Base-by-base conservation (phyloP, 1,284 basidiomycete genomes). In the Sanghuangporus weigelae region DNA sequence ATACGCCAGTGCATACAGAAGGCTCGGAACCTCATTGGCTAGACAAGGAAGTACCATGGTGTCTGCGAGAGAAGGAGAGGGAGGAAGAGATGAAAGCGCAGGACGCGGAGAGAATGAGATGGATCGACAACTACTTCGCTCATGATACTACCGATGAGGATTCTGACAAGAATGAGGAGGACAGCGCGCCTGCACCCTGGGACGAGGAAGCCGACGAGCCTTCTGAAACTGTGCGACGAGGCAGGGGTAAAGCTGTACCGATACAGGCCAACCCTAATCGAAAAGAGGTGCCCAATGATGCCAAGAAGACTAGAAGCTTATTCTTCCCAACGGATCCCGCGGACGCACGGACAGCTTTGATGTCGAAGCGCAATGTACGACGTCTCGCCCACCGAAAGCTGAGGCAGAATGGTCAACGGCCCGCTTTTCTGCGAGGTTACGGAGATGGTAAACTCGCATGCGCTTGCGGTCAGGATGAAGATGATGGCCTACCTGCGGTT, bases 1-100 rank as follows among this genome's bases (percentile, higher is more conserved):
- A 10, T 46, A 26, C 42, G 23, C 57, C 14, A 10, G 26, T 58
- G 53, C 46, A 67, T 63, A 63, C 67, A 65, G 62, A 69, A 63
- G 21, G 67, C n/a, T 72, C 80, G 31, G 79, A 74, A 61, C 87
- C 89, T 8, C 86, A 89, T 70, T 93, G 90, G 90, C 84, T 86
- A 7, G 90, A 93, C 69, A 67, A 77, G 12, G 83, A 84, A 70
- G 90, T 91, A 68, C 90, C 90, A 16, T 93, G 90, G 90, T 79
- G 81, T 57, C 70, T 86, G 67, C 77, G 85, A 59, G 76, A 74
- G 19, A 79, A 83, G 66, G 82, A 87, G 71, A 78, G 81, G 46
- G 75, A 76, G 19, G 81, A 84, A 50, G 68, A 77, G 56, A 76
- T 78, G 31, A 81, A 79, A 68, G 77, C 79, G 55, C 80, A 85